These are phyloP conservation scores for Tieghemiomyces parasiticus DNA, from an alignment of 192 early-diverging fungal species.

Conservation along the genomic window DNA sequence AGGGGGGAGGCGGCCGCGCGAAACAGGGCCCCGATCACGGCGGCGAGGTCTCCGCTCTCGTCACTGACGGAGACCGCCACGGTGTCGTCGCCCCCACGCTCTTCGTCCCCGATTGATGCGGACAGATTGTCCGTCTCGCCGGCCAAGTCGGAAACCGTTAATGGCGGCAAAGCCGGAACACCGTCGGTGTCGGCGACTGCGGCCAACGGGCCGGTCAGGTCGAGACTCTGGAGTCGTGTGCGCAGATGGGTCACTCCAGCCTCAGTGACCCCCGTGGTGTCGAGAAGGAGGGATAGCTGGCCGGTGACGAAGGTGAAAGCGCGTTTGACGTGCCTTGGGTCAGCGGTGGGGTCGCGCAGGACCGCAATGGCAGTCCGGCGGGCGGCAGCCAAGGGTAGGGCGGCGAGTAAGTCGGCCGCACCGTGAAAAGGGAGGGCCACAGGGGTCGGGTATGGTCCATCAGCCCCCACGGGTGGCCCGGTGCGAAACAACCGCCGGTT, in stretches of 20 bases:
- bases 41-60: too few relatives aligned
- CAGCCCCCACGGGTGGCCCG: too few relatives aligned
- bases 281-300: constrained; percentile 48
- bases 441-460: too few relatives aligned
- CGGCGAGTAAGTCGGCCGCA: too few relatives aligned
- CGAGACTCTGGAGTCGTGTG: neutral
- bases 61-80: too few relatives aligned
- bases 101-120: too few relatives aligned
- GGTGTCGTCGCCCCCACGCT: constrained; percentile 24
- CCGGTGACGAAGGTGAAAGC: constrained; percentile 53
- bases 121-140: too few relatives aligned
- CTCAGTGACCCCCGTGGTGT: constrained; percentile 16
- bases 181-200: neutral
- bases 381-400: constrained; percentile 41
- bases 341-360: constrained; percentile 31
- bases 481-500: constrained; percentile 83
- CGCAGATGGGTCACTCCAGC: neutral
- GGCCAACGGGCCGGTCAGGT: too few relatives aligned
- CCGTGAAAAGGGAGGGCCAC: too few relatives aligned
- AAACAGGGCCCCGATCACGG: constrained; percentile 47
- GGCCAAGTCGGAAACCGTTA: too few relatives aligned
- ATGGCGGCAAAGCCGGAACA: too few relatives aligned
- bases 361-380: constrained; percentile 34
- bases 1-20: constrained; percentile 40
- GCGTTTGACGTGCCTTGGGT: constrained; percentile 36